phyloP scores from a whole-genome alignment of 1,284 basidiomycete species.

The Anthracocystis walkeri region DNA sequence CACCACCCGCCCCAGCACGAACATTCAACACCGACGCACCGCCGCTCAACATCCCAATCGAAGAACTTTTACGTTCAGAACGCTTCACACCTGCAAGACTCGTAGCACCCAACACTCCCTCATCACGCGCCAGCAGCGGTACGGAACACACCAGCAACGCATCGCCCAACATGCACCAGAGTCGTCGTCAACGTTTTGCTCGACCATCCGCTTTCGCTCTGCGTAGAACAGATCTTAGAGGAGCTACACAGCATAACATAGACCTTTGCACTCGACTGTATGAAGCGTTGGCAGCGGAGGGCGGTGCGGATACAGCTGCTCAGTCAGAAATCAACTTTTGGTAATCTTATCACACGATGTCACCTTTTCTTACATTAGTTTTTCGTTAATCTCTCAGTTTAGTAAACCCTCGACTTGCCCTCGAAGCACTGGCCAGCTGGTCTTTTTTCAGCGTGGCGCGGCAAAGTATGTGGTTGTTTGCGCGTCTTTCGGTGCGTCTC shows the following conservation, averaged over 20 bases:
- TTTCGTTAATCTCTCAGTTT: background rate
- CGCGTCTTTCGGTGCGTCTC: too few relatives aligned
- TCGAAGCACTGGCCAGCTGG: too few relatives aligned
- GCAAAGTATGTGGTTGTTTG: too few relatives aligned
- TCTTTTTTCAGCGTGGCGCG: too few relatives aligned
- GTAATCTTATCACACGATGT: conserved; percentile 4
- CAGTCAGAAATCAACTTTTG: conserved; percentile 32
- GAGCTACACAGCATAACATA: conserved; percentile 32
- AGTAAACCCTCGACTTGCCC: background rate
- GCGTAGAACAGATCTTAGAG: conserved; percentile 29
- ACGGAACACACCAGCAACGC: conserved; percentile 11
- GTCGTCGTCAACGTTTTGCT: background rate
- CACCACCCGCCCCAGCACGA: background rate
- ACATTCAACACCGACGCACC: conserved; percentile 22
- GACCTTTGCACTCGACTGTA: conserved; percentile 21
- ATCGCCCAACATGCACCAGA: background rate
- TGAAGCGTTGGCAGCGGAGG: conserved; percentile 18
- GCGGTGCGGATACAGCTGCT: background rate
- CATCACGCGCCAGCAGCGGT: conserved; percentile 12
- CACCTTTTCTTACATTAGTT: background rate
- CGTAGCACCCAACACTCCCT: background rate
- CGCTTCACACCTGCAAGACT: conserved; percentile 21
- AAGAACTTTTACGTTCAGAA: conserved; percentile 37
- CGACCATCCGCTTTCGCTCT: conserved; percentile 8
- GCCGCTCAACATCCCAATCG: conserved; percentile 50